phyloP scores from a whole-genome alignment of 106 monocot species.

The Dendrobium officinale region DNA sequence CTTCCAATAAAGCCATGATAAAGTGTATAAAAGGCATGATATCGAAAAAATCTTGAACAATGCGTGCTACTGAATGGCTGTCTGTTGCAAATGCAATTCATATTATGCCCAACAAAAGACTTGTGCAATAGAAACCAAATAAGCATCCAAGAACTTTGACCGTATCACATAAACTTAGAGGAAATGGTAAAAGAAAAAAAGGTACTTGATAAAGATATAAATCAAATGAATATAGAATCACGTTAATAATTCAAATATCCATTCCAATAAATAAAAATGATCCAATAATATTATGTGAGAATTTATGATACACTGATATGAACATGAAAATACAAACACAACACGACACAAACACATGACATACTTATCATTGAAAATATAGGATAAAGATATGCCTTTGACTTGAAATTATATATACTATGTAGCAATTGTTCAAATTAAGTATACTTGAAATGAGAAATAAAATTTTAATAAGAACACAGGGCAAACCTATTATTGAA shows the following conservation, averaged over 20 bases:
- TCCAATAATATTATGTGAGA: not conserved
- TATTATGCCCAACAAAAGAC: not conserved
- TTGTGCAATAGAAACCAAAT: not conserved
- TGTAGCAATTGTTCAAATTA: too few relatives aligned
- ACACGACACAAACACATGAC: too few relatives aligned
- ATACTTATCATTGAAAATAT: too few relatives aligned
- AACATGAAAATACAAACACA: too few relatives aligned
- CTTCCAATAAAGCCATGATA: not conserved
- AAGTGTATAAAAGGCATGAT: not conserved
- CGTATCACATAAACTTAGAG: not conserved
- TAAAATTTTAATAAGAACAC: too few relatives aligned
- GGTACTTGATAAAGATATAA: not conserved
- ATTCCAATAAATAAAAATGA: not conserved
- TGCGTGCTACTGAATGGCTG: not conserved
- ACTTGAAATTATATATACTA: too few relatives aligned
- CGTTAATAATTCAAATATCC: not conserved
- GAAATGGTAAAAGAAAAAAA: not conserved
- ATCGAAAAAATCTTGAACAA: not conserved
- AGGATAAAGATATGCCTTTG: too few relatives aligned
- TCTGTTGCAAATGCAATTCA: not conserved
- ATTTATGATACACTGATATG: too few relatives aligned
- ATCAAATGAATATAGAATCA: not conserved
- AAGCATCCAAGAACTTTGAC: not conserved
- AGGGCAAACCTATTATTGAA: too few relatives aligned
- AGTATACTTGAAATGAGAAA: too few relatives aligned